These are phyloP conservation scores for Aspergillus nidulans DNA, from an alignment of 495 filamentous ascomycete genomes.

Conservation along the genomic window DNA sequence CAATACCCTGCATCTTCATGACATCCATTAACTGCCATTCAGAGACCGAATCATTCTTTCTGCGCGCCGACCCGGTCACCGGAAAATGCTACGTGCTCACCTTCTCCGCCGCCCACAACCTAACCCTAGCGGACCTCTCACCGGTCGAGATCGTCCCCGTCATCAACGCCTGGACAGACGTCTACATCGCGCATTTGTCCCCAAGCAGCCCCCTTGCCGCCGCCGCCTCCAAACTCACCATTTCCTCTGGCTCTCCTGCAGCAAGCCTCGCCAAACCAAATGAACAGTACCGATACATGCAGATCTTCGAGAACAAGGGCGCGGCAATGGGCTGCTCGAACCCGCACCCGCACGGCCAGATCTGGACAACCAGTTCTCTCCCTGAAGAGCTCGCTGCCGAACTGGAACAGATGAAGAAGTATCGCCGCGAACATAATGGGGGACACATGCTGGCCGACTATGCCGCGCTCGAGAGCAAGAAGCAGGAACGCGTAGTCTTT, in stretches of 20 bases:
- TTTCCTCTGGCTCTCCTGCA: conserved; percentile 46
- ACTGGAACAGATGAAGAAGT: conserved; percentile 69
- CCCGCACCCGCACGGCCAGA: conserved; percentile 93
- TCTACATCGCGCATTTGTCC: conserved; percentile 79
- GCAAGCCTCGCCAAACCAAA: conserved; percentile 50
- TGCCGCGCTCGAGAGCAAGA: conserved; percentile 72
- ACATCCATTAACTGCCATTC: neutral
- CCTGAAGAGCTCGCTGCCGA: conserved; percentile 85
- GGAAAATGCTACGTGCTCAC: conserved; percentile 98
- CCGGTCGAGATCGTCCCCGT: conserved; percentile 66
- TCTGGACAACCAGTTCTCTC: conserved; percentile 87
- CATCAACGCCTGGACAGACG: conserved; percentile 79
- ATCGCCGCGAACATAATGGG: conserved; percentile 65
- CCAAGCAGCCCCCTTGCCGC: conserved; percentile 61
- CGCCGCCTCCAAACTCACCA: conserved; percentile 39
- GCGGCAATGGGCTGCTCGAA: conserved; percentile 98
- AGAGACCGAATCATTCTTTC: conserved; percentile 73
- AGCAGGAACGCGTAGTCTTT: conserved; percentile 80
- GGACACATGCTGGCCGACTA: conserved; percentile 80
- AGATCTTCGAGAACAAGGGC: conserved; percentile 99
- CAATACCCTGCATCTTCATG: neutral
- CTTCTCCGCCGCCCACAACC: conserved; percentile 83
- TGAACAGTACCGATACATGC: conserved; percentile 91
- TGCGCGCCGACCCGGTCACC: conserved; percentile 79
- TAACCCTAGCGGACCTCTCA: conserved; percentile 84